Conservation (phyloP, 306 rosid species). For the Vigna trinervia region DNA sequence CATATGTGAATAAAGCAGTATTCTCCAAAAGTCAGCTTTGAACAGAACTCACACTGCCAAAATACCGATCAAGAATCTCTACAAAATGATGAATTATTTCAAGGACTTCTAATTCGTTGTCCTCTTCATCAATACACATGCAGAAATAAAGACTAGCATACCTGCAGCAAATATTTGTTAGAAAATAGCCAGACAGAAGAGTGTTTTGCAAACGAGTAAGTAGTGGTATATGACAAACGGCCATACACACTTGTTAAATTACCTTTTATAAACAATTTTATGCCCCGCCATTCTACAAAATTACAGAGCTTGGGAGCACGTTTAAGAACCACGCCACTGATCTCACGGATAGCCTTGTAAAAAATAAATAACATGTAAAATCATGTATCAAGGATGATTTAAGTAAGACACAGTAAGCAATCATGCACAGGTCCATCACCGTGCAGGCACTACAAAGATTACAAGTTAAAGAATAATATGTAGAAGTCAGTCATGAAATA, state of each 20-base stretch:
- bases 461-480: not conserved
- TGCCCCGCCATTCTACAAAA: slow-evolving; percentile 94
- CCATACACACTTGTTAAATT: slow-evolving; percentile 1
- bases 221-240: slow-evolving; percentile 12
- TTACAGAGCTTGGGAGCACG: slow-evolving; percentile 96
- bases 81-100: slow-evolving; percentile 91
- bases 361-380: slow-evolving; percentile 15
- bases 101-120: slow-evolving; percentile 88
- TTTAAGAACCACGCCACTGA: slow-evolving; percentile 77
- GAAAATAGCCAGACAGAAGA: slow-evolving; percentile 9
- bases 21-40: slow-evolving; percentile 30
- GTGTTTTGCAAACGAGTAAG: not conserved
- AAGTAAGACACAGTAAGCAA: not conserved
- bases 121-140: slow-evolving; percentile 89
- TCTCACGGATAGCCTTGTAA: slow-evolving; percentile 71
- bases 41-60: slow-evolving; percentile 76
- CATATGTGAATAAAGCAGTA: not conserved
- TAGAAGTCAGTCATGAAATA: not conserved
- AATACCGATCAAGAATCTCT: slow-evolving; percentile 94
- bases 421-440: too few relatives aligned
- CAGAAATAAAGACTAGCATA: slow-evolving; percentile 95
- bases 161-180: slow-evolving; percentile 56
- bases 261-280: slow-evolving; percentile 97
- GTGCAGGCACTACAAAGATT: not conserved
- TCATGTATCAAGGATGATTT: slow-evolving; percentile 3